phyloP scores from a whole-genome alignment of 1,284 basidiomycete genomes.

The Cryptococcus sp. region DNA sequence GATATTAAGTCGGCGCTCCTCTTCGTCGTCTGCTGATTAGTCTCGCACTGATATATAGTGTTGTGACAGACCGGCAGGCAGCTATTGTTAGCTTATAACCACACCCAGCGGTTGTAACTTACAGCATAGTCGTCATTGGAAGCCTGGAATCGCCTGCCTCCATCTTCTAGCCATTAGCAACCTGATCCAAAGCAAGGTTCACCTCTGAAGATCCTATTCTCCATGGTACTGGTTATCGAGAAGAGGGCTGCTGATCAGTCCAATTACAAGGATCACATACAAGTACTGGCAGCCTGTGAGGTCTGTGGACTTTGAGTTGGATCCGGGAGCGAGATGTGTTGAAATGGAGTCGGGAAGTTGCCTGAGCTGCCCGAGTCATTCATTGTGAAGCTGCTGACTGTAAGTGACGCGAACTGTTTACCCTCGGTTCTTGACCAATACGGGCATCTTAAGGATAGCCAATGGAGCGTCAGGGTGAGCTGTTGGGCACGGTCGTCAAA shows the following conservation, averaged over 20 bases:
- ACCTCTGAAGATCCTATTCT: slow-evolving; percentile 2
- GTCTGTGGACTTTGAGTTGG: too few relatives aligned
- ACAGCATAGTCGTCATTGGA: slow-evolving; percentile 10
- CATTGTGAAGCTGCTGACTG: too few relatives aligned
- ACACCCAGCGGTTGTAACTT: background rate
- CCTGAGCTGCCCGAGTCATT: too few relatives aligned
- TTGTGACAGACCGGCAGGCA: too few relatives aligned
- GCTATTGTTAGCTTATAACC: background rate
- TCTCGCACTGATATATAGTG: background rate
- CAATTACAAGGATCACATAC: too few relatives aligned
- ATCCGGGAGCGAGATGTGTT: background rate
- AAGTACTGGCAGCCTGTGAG: too few relatives aligned
- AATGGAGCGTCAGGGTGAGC: too few relatives aligned
- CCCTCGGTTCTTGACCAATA: too few relatives aligned
- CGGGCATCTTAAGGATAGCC: too few relatives aligned
- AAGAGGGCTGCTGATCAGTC: slow-evolving; percentile 2
- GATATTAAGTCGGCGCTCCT: slow-evolving; percentile 5
- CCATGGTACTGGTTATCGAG: slow-evolving; percentile 9
- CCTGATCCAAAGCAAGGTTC: background rate
- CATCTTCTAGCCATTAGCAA: slow-evolving; percentile 8
- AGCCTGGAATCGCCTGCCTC: slow-evolving; percentile 10
- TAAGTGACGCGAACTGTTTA: too few relatives aligned
- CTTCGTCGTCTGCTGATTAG: background rate
- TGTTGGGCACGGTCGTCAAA: too few relatives aligned
- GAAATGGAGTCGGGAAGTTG: background rate